Evolutionary conservation across 768 basidiomycete species (phyloP).

Genomic region (Pluteus cervinus): DNA sequence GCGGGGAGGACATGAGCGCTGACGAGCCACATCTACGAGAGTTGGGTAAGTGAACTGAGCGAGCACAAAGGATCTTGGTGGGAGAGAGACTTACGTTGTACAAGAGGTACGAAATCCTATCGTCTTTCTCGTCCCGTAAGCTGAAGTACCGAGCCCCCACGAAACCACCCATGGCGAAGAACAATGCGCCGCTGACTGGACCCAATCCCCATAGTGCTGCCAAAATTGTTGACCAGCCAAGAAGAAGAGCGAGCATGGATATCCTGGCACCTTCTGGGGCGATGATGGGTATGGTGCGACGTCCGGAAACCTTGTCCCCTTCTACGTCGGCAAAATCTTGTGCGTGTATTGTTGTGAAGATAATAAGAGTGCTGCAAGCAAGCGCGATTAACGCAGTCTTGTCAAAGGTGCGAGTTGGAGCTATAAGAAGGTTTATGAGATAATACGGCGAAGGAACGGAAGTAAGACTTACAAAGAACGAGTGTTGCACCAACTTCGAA

Average conservation of each 20-base stretch:
- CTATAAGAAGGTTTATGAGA: no score
- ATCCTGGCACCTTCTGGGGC: conserved; percentile 29
- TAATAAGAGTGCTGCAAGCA: conserved; percentile 17
- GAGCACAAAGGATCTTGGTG: neutral
- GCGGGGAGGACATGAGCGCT: conserved; percentile 8
- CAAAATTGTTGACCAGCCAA: conserved; percentile 12
- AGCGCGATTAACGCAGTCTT: conserved; percentile 9
- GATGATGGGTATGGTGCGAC: conserved; percentile 38
- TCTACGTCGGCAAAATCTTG: conserved; percentile 39
- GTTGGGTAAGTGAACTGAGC: no score
- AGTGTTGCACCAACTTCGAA: conserved; percentile 28
- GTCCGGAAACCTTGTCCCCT: conserved; percentile 34
- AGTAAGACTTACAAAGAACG: conserved; percentile 15
- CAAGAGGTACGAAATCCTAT: conserved; percentile 10
- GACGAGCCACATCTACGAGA: conserved; percentile 11
- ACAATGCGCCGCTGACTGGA: conserved; percentile 3
- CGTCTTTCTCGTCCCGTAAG: conserved; percentile 5
- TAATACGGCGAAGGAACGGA: no score
- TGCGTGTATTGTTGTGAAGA: conserved; percentile 41
- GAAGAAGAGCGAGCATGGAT: conserved; percentile 11
- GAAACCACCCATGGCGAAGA: conserved; percentile 7
- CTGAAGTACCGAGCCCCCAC: conserved; percentile 11
- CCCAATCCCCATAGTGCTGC: conserved; percentile 9
- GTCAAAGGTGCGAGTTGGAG: conserved; percentile 6
- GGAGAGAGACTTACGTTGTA: conserved; percentile 13